These are phyloP conservation scores for Fusarium odoratissimum DNA, from an alignment of 2,329 filamentous ascomycete species.

Conservation along the genomic window DNA sequence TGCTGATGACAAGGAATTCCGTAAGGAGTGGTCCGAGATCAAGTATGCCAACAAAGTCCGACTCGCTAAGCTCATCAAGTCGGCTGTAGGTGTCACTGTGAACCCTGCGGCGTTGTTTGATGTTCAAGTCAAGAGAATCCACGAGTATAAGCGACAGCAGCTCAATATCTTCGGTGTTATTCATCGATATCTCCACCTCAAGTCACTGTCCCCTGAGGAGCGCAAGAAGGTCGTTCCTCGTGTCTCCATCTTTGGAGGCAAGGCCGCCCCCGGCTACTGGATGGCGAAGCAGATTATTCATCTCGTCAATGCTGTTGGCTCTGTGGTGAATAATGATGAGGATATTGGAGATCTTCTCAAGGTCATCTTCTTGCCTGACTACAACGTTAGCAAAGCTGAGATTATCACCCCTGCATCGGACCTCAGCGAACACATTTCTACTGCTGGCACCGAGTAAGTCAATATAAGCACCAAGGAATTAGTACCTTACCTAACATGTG, in stretches of 20 bases:
- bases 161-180: slow-evolving; percentile 99
- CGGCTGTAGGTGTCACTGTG: slow-evolving; percentile 80
- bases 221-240: slow-evolving; percentile 87
- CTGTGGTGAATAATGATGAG: slow-evolving; percentile 90
- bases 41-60: slow-evolving; percentile 96
- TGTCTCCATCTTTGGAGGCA: slow-evolving; percentile 96
- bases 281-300: slow-evolving; percentile 99
- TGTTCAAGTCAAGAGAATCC: slow-evolving; percentile 98
- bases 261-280: slow-evolving; percentile 98
- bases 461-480: not conserved
- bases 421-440: slow-evolving; percentile 98
- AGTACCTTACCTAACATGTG: slow-evolving; percentile 15
- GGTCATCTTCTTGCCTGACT: slow-evolving; percentile 97
- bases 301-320: slow-evolving; percentile 90
- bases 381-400: slow-evolving; percentile 99
- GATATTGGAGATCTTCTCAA: slow-evolving; percentile 96
- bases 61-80: slow-evolving; percentile 90
- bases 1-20: slow-evolving; percentile 88
- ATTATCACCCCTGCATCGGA: slow-evolving; percentile 95
- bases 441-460: slow-evolving; percentile 87
- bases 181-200: slow-evolving; percentile 90
- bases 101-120: slow-evolving; percentile 93
- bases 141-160: slow-evolving; percentile 99
- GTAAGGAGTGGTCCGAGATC: slow-evolving; percentile 95
- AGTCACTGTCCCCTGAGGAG: slow-evolving; percentile 84